Evolutionary conservation across 2,329 filamentous ascomycete genomes (phyloP), one percentile per base, ranked within the genome.

Genomic region (Huntiella decipiens): DNA sequence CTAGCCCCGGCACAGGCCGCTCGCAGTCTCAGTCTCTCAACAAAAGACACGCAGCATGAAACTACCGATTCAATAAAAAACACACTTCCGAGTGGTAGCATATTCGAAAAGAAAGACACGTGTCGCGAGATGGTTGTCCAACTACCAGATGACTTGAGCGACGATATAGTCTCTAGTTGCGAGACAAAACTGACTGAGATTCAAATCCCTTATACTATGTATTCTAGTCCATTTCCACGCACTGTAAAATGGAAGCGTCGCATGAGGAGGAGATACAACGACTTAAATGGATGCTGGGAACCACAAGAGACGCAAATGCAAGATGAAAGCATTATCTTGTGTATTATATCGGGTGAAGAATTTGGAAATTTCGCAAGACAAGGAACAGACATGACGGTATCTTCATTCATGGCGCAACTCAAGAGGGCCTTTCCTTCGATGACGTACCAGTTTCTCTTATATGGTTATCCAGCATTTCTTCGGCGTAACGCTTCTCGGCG

Each of bases 81-180:
- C 5, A 31, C 39, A 13, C n/a, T 19, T 5, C 15, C 32, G 5
- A 31, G 11, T 15, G n/a, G 39, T 10, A 41, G 22, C 28, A 28
- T 28, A 41, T 41, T 28, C 44, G 75, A 73, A 0, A 77, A 85
- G 60, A 85, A 83, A 61, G 84, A 82, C 53, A 63, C 77, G 0
- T 80, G 81, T 0, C 70, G 70, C 0, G 82, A 91, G 58, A 88
- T 91, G 82, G 77, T 88, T 43, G 67, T 85, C 1, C 73, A 83
- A 53, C 63, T 88, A 17, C 71, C 82, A 0, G 60, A 61, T 0
- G 68, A 67, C 1, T 61, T 88, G 1, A 60, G 69, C 16, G 58
- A 66, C 0, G 63, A 60, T 0, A 56, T 68, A 17, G 63, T 56
- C 17, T 58, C 65, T 1, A 68, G 71, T 40, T 58, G 71, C 4